Base-by-base conservation (phyloP, 2,329 filamentous ascomycete genomes). In the Ascochyta viciae-villosae region DNA sequence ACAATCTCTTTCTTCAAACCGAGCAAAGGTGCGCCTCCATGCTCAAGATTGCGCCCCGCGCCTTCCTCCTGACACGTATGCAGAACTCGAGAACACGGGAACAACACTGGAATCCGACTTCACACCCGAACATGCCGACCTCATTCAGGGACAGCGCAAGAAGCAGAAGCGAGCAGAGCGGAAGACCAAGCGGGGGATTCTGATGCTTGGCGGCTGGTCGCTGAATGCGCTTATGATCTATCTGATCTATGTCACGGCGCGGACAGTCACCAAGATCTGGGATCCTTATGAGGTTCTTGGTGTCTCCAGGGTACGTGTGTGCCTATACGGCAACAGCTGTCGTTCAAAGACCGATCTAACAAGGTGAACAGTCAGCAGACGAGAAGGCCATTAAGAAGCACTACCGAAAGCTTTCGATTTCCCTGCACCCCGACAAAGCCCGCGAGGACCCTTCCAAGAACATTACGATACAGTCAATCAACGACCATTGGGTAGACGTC, bases 231-330 rank as follows among this genome's bases (percentile, higher is more conserved):
- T 88, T 76, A 98, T 98, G 92, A 81, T 90, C 26, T 99, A 98
- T 76, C 83, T 99, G 58, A 96, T 98, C 73, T 75, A 88, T 57
- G 88, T 90, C 45, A 95, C 92, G 52, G 86, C 90, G 66, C 85
- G 85, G 54, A 86, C 87, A 1, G 77, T 83, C 27, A 84, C 87
- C 43, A 92, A 95, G 79, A 84, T 96, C 54, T 99, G 94, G 91
- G 96, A 99, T 78, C 95, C 95, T 1, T 99, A 98, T 79, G 91
- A 96, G 65, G 96, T 99, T 67, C 80, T 99, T 54, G 91, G 91
- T 41, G 85, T 99, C 53, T 87, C 90, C 65, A 90, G 93, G 77
- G 89, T 92, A 81, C 67, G 83, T 70, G 83, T 70, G 47, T 10
- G 41, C 50, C 26, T 12, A 7, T 27, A 35, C 6, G 35, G 8